phyloP scores from a whole-genome alignment of 1,284 basidiomycete species.

The Rhodotorula glutinis region DNA sequence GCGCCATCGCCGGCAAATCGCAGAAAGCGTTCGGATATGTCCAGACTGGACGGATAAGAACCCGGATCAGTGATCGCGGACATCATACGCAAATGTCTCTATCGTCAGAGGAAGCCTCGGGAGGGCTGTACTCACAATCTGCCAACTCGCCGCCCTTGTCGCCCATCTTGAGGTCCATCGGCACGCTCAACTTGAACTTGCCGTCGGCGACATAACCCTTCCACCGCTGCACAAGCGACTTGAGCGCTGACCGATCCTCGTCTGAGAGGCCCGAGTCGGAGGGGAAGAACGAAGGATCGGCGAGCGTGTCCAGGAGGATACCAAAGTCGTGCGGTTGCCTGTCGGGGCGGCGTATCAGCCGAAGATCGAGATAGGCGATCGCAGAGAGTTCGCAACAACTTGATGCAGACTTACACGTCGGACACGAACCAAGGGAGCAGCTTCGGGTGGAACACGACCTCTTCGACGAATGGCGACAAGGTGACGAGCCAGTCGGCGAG shows the following conservation, averaged over 20 bases:
- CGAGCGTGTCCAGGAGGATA: constrained; percentile 51
- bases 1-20: constrained; percentile 65
- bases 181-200: constrained; percentile 69
- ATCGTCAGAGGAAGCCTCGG: no score
- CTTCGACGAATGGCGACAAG: constrained; percentile 72
- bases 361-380: no score
- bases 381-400: no score
- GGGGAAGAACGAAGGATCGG: constrained; percentile 58
- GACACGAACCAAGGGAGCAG: constrained; percentile 91
- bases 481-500: constrained; percentile 92
- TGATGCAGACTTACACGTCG: constrained; percentile 29
- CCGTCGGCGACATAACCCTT: constrained; percentile 64
- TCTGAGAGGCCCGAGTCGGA: constrained; percentile 45
- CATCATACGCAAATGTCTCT: no score
- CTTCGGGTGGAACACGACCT: constrained; percentile 86
- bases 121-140: constrained; percentile 30
- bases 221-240: constrained; percentile 70
- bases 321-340: constrained; percentile 46
- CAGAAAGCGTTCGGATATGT: constrained; percentile 78
- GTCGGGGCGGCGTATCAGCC: not conserved
- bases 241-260: constrained; percentile 51
- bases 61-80: no score
- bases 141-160: constrained; percentile 42
- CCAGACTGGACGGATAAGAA: constrained; percentile 62
- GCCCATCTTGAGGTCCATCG: constrained; percentile 64